Percentiles rank a stretch among this genome's conserved stretches.
Conservation (phyloP, 163 green algal genomes). For the Prototheca wickerhamii region DNA sequence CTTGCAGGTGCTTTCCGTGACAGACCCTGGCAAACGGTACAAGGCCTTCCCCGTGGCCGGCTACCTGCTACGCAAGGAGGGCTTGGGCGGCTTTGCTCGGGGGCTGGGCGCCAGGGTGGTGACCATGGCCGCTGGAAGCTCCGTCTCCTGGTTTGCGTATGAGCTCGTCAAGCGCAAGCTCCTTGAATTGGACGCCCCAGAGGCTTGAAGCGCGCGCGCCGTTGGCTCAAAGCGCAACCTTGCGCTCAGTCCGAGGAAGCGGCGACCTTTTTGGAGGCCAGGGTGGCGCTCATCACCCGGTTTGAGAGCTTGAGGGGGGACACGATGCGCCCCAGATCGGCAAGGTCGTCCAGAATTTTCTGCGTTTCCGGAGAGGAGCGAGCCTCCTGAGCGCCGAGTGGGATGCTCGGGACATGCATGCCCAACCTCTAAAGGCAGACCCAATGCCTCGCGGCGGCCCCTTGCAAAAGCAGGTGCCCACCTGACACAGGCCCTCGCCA, state of each 20-base stretch:
- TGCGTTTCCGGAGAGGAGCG: too few relatives aligned
- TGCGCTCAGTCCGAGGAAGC: too few relatives aligned
- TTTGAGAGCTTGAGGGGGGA: too few relatives aligned
- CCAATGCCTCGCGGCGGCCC: background rate
- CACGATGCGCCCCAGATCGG: too few relatives aligned
- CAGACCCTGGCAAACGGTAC: background rate
- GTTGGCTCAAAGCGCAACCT: too few relatives aligned
- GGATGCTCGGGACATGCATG: too few relatives aligned
- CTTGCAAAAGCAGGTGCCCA: too few relatives aligned
- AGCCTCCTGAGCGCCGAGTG: too few relatives aligned
- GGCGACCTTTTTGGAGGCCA: background rate
- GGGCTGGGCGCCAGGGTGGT: slow-evolving; percentile 26
- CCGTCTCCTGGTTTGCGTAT: slow-evolving; percentile 34
- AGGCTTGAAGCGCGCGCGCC: background rate
- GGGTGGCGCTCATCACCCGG: background rate
- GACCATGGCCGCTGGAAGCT: slow-evolving; percentile 27
- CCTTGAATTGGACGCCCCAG: background rate
- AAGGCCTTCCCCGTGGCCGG: slow-evolving; percentile 13
- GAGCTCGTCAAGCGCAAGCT: slow-evolving; percentile 34
- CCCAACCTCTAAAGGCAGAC: too few relatives aligned
- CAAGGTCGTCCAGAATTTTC: too few relatives aligned
- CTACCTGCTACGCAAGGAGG: slow-evolving; percentile 19
- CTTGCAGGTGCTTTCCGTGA: slow-evolving; percentile 3
- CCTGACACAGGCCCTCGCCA: slow-evolving; percentile 74
- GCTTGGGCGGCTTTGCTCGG: slow-evolving; percentile 21